A percentile compares a stretch with the other conserved stretches of the same genome.
phyloP scores from a whole-genome alignment of 805 yeast genomes.

The Saturnispora diversa region DNA sequence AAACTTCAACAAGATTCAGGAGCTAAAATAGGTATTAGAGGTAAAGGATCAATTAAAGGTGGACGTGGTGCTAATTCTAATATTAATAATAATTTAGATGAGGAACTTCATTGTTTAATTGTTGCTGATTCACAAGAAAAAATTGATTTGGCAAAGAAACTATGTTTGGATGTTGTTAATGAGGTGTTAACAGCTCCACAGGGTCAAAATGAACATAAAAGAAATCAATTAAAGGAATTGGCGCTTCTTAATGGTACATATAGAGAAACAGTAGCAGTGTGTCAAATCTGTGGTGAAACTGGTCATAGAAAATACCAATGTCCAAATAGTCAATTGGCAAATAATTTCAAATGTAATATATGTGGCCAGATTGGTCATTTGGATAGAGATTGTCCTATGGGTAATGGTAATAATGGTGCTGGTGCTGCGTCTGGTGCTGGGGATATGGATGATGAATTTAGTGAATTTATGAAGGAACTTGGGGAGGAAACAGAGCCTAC shows the following conservation, averaged over 20 bases:
- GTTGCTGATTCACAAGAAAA: constrained; percentile 76
- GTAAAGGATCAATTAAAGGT: constrained; percentile 92
- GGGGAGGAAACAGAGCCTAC: constrained; percentile 28
- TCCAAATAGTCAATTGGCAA: constrained; percentile 48
- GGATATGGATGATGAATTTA: constrained; percentile 42
- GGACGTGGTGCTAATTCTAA: constrained; percentile 48
- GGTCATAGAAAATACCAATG: constrained; percentile 63
- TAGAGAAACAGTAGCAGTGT: constrained; percentile 59
- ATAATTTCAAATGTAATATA: constrained; percentile 55
- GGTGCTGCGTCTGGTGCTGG: no score
- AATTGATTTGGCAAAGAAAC: constrained; percentile 63
- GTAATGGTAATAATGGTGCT: constrained; percentile 22
- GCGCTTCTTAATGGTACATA: constrained; percentile 93
- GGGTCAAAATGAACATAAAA: constrained; percentile 85
- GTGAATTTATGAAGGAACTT: constrained; percentile 43
- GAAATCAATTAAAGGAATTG: constrained; percentile 84
- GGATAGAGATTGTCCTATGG: constrained; percentile 67
- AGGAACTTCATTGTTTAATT: constrained; percentile 82
- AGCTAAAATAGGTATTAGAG: constrained; percentile 84
- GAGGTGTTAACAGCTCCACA: constrained; percentile 85
- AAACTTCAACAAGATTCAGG: constrained; percentile 78
- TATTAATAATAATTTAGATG: constrained; percentile 50
- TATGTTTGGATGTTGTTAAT: constrained; percentile 67
- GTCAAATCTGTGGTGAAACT: constrained; percentile 55
- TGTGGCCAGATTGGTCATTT: constrained; percentile 85